These are phyloP conservation scores for Alisma plantagoaquatica DNA, from an alignment of 106 monocot genomes.

Conservation along the genomic window DNA sequence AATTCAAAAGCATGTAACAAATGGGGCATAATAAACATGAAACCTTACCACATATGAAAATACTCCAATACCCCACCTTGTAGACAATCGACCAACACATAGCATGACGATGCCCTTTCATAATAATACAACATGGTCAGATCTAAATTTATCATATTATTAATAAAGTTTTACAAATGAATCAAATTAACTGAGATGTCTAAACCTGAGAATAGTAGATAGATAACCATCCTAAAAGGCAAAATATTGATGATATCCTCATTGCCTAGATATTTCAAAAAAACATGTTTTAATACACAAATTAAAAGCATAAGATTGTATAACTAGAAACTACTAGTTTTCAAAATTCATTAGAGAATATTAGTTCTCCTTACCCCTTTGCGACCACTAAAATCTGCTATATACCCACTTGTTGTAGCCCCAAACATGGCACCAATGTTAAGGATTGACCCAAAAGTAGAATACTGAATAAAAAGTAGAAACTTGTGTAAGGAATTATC, in stretches of 20 bases:
- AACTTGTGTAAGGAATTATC: too few species aligned
- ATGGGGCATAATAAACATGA: too few species aligned
- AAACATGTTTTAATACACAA: too few species aligned
- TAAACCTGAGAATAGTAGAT: slow-evolving; percentile 41
- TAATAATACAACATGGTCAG: not conserved
- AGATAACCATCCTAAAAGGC: slow-evolving; percentile 47
- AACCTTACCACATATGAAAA: slow-evolving; percentile 45
- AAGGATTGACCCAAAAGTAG: slow-evolving; percentile 45
- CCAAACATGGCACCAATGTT: slow-evolving; percentile 53
- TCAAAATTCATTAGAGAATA: too few species aligned
- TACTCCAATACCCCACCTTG: slow-evolving; percentile 43
- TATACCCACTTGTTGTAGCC: slow-evolving; percentile 33
- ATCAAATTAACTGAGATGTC: too few species aligned
- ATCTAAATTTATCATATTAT: not conserved
- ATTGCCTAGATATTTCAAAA: too few species aligned
- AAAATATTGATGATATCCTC: slow-evolving; percentile 40
- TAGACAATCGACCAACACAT: slow-evolving; percentile 25
- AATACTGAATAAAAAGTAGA: slow-evolving; percentile 24
- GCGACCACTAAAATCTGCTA: slow-evolving; percentile 30
- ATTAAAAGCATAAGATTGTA: too few species aligned
- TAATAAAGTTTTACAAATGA: too few species aligned
- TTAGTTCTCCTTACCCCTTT: slow-evolving; percentile 35
- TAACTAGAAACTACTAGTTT: too few species aligned
- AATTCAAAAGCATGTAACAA: too few species aligned
- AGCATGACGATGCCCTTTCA: slow-evolving; percentile 29